These are phyloP conservation scores for Pichia sp. DNA, from an alignment of 1,139 yeast species.

Conservation along the genomic window DNA sequence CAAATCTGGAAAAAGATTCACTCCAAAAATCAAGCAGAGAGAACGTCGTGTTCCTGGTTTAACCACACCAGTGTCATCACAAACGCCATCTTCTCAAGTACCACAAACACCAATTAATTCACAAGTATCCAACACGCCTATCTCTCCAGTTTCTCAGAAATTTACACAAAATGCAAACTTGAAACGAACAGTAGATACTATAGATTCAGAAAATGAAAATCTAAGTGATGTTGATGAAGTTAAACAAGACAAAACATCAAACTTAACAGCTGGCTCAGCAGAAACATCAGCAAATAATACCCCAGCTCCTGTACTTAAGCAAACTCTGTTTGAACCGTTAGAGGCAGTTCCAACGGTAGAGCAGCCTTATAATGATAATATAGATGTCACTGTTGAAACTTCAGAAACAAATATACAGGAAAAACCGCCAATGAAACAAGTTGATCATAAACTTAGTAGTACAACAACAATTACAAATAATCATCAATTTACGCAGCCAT, in stretches of 20 bases:
- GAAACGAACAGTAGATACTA: not conserved
- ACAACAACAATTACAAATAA: not conserved
- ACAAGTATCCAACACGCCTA: not conserved
- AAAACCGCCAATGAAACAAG: not conserved
- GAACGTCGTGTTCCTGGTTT: conserved; percentile 14
- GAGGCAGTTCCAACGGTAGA: no score
- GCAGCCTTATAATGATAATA: no score
- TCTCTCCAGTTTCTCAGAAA: conserved; percentile 1
- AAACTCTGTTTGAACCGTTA: not conserved
- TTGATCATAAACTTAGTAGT: not conserved
- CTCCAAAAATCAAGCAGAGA: conserved; percentile 26
- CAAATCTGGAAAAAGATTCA: conserved; percentile 28
- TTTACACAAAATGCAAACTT: not conserved
- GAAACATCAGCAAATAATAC: no score
- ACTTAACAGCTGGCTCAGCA: no score
- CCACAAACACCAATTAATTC: conserved; percentile 1
- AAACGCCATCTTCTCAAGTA: not conserved
- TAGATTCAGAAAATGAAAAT: conserved; percentile 2
- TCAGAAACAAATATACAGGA: no score
- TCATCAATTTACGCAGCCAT: conserved; percentile 6
- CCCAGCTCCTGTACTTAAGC: not conserved
- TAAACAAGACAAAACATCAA: not conserved
- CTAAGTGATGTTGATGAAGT: conserved; percentile 7
- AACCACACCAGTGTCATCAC: conserved; percentile 6
- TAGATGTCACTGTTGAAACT: no score